Conservation (phyloP, 1,284 basidiomycete species). For the Ceratobasidium sp. region DNA sequence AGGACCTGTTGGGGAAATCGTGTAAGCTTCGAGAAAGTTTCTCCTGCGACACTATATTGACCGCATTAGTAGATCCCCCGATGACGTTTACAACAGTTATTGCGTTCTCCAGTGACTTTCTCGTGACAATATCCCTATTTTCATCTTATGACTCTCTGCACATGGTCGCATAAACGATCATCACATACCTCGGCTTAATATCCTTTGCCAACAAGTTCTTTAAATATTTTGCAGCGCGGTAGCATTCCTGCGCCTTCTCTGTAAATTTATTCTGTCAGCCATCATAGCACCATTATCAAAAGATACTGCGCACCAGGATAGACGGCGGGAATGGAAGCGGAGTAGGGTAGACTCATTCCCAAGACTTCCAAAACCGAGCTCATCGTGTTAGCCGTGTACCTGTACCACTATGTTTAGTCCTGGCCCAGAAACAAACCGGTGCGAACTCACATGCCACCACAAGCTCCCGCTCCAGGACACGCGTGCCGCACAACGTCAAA, state of each 20-base stretch:
- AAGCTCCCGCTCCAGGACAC: conserved; percentile 95
- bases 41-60: no score
- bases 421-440: conserved; percentile 49
- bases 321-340: conserved; percentile 84
- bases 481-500: conserved; percentile 88
- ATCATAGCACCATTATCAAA: neutral
- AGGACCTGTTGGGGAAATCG: no score
- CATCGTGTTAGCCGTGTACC: conserved; percentile 98
- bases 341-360: conserved; percentile 96
- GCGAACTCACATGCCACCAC: conserved; percentile 93
- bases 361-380: conserved; percentile 91
- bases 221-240: conserved; percentile 84
- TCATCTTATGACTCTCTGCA: neutral
- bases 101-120: conserved; percentile 91
- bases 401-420: conserved; percentile 61
- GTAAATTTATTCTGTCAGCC: conserved; percentile 17
- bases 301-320: conserved; percentile 68
- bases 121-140: conserved; percentile 87
- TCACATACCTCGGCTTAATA: conserved; percentile 79
- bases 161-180: conserved; percentile 4
- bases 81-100: conserved; percentile 88
- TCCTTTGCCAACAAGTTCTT: conserved; percentile 86
- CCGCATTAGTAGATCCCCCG: conserved; percentile 93
- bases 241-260: conserved; percentile 89
- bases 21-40: no score